Evolutionary conservation across 805 yeast genomes (phyloP), one percentile per base, ranked within the genome.

Genomic region (Saccharomyces kudriavzevii): DNA sequence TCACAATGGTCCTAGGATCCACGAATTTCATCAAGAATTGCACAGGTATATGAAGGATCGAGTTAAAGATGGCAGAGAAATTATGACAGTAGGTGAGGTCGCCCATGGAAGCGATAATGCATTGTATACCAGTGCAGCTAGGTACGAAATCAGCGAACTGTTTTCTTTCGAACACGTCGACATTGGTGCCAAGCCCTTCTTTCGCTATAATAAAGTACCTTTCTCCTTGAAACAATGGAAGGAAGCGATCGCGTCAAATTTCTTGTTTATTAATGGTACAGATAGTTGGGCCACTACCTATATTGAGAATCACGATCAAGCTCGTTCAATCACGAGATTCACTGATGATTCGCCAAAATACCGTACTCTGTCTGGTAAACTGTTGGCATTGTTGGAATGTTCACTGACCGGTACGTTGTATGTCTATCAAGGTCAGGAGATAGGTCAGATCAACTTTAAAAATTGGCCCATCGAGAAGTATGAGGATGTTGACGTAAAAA

Each of bases 271-370:
- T 55, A 74, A 76, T 48, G 77, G 70, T 25, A 74, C 80, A 17
- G 84, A 80, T 58, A 81, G 81, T n/a, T 81, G 85, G 85, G 66
- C 79, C 31, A 77, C 84, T 13, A 73, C 74, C 22, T 80, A 75
- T 66, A 63, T 76, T 54, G 85, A 81, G 64, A 81, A 81, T 62
- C 85, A 81, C 62, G 85, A 81, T 65, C 84, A 78, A 60, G 77
- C 84, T 11, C 72, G 84, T 60, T 69, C 77, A 35, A 74, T 79
- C 43, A 67, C 81, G 14, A 72, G 84, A 59, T 80, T 78, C 61
- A 82, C 80, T 48, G 71, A 73, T 63, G 76, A 72, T 50, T 66
- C 73, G 4, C 67, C 67, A 30, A 58, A 65, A 49, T 54, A 62
- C 66, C 63, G 74, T 47, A 68, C 60, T 49, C 61, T 66, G 49